Conservation (phyloP, 75 land plant genomes). For the Ceratopteris richardii region DNA sequence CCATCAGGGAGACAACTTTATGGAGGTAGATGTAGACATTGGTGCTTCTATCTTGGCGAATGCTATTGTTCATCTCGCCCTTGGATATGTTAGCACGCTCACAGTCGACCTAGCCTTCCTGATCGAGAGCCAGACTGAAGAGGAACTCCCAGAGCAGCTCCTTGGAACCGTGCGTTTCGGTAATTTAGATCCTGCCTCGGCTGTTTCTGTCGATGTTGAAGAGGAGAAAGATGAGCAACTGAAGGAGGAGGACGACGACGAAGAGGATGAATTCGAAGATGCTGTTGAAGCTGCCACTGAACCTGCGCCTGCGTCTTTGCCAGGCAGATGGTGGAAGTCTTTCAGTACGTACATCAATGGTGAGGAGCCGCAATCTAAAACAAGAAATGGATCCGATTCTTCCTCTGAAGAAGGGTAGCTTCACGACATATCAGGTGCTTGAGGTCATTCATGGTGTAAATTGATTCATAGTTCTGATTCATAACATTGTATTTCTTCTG, state of each 20-base stretch:
- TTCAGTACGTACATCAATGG: slow-evolving; percentile 8
- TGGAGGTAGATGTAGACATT: slow-evolving; percentile 91
- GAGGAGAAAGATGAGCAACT: slow-evolving; percentile 2
- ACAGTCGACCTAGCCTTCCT: slow-evolving; percentile 95
- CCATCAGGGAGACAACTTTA: slow-evolving; percentile 32
- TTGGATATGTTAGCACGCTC: slow-evolving; percentile 79
- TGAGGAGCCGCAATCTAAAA: background rate
- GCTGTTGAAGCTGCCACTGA: background rate
- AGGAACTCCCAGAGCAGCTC: slow-evolving; percentile 84
- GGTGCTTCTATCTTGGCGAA: slow-evolving; percentile 93
- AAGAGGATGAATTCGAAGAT: background rate
- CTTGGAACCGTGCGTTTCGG: slow-evolving; percentile 85
- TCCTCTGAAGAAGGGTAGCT: too few relatives aligned
- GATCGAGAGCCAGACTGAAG: slow-evolving; percentile 75
- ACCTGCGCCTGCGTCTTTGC: background rate
- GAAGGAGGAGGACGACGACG: too few relatives aligned
- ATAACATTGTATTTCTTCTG: too few relatives aligned
- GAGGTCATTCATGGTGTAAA: too few relatives aligned
- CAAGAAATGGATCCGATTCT: too few relatives aligned
- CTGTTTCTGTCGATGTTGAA: slow-evolving; percentile 13
- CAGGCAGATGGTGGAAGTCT: slow-evolving; percentile 6
- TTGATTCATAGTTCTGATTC: too few relatives aligned
- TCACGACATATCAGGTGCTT: too few relatives aligned
- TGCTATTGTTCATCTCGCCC: slow-evolving; percentile 93
- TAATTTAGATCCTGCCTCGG: slow-evolving; percentile 74